A percentile compares a stretch with the other conserved stretches of the same genome.
Conservation (phyloP, 139 green algal genomes). For the Picochlorum sp. region DNA sequence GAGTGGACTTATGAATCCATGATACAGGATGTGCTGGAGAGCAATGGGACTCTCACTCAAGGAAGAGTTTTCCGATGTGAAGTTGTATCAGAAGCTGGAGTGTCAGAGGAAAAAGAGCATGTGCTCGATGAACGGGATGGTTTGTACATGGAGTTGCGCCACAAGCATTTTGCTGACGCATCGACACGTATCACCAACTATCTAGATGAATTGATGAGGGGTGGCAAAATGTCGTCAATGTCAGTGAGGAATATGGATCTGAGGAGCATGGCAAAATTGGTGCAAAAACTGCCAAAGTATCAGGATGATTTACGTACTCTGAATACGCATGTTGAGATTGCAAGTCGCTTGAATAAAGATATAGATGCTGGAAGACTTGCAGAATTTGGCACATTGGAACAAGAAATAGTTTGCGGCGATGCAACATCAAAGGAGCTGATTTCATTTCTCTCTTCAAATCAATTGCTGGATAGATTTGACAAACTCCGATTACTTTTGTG, state of each 20-base stretch:
- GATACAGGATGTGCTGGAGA: constrained; percentile 76
- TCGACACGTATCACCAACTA: constrained; percentile 19
- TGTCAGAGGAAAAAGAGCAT: constrained; percentile 58
- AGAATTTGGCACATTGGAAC: constrained; percentile 83
- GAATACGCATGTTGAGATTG: constrained; percentile 77
- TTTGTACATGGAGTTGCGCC: constrained; percentile 72
- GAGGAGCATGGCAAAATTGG: constrained; percentile 56
- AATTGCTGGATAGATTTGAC: constrained; percentile 28
- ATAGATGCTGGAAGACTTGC: constrained; percentile 58
- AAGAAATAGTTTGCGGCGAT: constrained; percentile 93
- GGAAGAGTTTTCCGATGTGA: constrained; percentile 61
- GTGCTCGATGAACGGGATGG: constrained; percentile 69
- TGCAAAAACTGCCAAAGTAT: constrained; percentile 78
- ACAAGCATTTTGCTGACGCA: constrained; percentile 85
- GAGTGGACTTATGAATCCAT: constrained; percentile 97
- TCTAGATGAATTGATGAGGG: constrained; percentile 47
- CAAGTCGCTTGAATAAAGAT: constrained; percentile 48
- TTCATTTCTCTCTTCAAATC: constrained; percentile 43
- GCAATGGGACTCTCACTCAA: constrained; percentile 32
- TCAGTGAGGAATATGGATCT: constrained; percentile 28
- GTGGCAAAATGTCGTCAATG: not conserved
- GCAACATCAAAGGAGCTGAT: constrained; percentile 86
- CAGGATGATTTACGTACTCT: constrained; percentile 72
- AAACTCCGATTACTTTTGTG: constrained; percentile 88
- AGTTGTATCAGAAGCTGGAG: constrained; percentile 41